Base-by-base conservation (phyloP, 2,329 filamentous ascomycete species). In the Cordyceps pruinosa region DNA sequence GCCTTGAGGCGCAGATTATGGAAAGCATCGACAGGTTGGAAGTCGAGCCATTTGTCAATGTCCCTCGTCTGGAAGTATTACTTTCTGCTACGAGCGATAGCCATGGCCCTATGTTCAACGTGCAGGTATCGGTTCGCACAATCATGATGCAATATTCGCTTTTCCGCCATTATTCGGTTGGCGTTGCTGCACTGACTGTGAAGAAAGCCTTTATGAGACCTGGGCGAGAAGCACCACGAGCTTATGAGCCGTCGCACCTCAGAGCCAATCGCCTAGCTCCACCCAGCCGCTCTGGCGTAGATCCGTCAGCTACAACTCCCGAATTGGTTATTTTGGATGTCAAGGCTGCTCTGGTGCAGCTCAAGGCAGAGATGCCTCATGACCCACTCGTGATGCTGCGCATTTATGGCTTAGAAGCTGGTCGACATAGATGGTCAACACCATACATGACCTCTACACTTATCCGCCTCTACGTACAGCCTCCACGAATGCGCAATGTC, bases 321-420 rank as follows among this genome's bases (percentile, higher is more conserved):
- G 93, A 99, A 68, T 77, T 96, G 15, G 74, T 95, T 13, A 88
- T 89, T 1, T 72, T 96, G 19, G 93, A 97, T 67, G 76, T 96
- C 64, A 94, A 89, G 70, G 85, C 88, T 5, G 83, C 85, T 1
- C 80, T 97, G 34, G 74, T 97, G 21, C 93, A 97, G 68, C 72
- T 97, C 63, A 97, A 97, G 72, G 89, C 88, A 5, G 85, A 86
- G 45, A 86, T 97, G 83, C 93, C 94, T 1, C 78, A 86, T 19
- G 92, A 97, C 65, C 95, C 94, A n/a, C 83, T 86, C 0, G 77
- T 97, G 70, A 92, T 99, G 89, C 66, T 97, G 2, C 93, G 97
- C 61, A 76, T 97, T 10, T 93, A 93, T 68, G 83, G 85, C 10
- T 69, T 97, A 39, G 90, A 96, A 64, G 83, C 86, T 47, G 92